Evolutionary conservation across 2,329 filamentous ascomycete species (phyloP).

Genomic region (Arthrobotrys megalospora): DNA sequence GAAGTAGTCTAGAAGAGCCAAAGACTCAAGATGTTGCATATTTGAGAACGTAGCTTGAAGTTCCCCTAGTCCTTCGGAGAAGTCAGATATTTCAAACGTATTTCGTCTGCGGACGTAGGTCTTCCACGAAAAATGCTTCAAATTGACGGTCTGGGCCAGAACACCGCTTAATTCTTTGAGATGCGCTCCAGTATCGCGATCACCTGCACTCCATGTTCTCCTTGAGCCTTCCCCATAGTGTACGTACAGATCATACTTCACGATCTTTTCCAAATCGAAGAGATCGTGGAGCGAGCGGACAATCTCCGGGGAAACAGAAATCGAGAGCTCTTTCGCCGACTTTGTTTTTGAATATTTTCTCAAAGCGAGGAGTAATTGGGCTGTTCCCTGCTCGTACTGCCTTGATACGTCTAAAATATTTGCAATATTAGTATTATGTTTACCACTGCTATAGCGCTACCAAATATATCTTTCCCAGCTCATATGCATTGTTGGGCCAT

Average conservation of each 20-base stretch:
- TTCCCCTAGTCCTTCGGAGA: background rate
- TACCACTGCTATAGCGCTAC: too few species aligned
- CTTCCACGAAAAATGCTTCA: slow-evolving; percentile 22
- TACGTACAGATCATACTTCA: background rate
- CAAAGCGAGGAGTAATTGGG: background rate
- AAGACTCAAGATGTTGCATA: background rate
- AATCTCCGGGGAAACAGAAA: background rate
- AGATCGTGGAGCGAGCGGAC: background rate
- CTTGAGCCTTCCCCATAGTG: background rate
- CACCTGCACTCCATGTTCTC: background rate
- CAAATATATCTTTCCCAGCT: too few species aligned
- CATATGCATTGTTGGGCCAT: too few species aligned
- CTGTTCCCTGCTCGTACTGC: background rate
- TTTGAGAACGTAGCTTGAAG: slow-evolving; percentile 6
- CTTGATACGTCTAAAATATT: background rate
- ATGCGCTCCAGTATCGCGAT: background rate
- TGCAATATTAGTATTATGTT: background rate
- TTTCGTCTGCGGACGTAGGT: background rate
- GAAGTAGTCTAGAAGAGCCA: background rate
- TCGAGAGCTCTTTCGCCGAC: background rate
- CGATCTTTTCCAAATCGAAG: slow-evolving; percentile 29
- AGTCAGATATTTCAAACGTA: background rate
- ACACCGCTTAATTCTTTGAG: slow-evolving; percentile 5
- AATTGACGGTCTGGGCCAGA: background rate
- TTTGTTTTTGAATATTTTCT: slow-evolving; percentile 17